Base-by-base conservation (phyloP, 2,329 filamentous ascomycete species). In the Diaporthe ilicicola region DNA sequence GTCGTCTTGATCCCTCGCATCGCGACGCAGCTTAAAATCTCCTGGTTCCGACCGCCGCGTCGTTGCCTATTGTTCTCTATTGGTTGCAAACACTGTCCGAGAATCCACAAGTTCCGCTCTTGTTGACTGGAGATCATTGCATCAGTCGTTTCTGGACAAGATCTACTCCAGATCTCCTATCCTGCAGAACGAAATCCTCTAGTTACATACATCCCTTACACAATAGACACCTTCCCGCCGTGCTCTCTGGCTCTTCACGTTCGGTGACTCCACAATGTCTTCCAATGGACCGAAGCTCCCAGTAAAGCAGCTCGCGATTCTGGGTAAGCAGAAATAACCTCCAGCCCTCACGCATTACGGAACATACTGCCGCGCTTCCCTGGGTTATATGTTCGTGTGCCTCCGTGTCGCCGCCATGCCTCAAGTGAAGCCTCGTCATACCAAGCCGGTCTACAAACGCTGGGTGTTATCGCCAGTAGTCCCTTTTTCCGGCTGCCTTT, bases 261-360 rank as follows among this genome's bases (percentile, higher is more conserved):
- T 67, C 44, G 44, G 70, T 72, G 71, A 72, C 42, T 62, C 22
- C 37, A 70, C 54, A 34, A 72, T 72, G 71, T 67, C 71, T 72
- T 39, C 71, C 69, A 74, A 74, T 69, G 81, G 79, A 74, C 87
- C 90, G 32, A 93, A 90, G 84, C 86, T 96, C 85, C 93, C 94
- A 0, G 85, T 89, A 51, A 89, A 91, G 86, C 94, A 97, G 83
- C 85, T 97, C 77, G 84, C 90, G 53, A 94, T 97, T 78, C 83
- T 97, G 74, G 91, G 93, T 94, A 87, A 85, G 88, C 74, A 72
- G 34, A 51, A 59, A 70, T 66, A 46, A 62, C 53, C 70, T 56
- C 27, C 39, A 54, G 61, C 67, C 44, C 27, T 50, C 10, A 7
- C 32, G 34, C 51, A 42, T 24, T 72, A 64, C 62, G 67, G 72